Evolutionary conservation across 2,329 filamentous ascomycete species (phyloP), one percentile per base, ranked within the genome.

Genomic region (Daldinia sp.): DNA sequence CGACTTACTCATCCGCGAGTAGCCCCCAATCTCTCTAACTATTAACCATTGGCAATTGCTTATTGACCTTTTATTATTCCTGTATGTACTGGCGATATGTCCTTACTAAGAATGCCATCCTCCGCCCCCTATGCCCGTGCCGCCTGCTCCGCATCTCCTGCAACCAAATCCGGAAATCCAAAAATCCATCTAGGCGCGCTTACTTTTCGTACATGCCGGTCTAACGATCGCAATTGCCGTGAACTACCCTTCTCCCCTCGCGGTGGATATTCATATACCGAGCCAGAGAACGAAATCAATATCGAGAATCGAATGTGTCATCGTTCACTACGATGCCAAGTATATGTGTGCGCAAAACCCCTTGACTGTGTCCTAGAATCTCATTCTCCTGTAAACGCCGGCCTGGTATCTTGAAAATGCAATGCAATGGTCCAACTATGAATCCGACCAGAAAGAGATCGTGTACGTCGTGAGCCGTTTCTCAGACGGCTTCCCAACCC

Each of bases 371-470:
- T 74, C 70, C 66, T 66, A 50, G 60, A 70, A 68, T 66, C 53
- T 69, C 65, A 61, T 68, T 72, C 67, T 72, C 71, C 75, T 73
- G 56, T 68, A 75, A 83, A 83, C 81, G 80, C 81, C 81, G 70
- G 77, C 78, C 77, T 83, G 82, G 81, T 83, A 83, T 83, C 80
- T 81, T 75, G 75, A 67, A 78, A 80, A 81, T 78, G 77, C 78
- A 78, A 79, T 80, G 78, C 79, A 76, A 76, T 77, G 78, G 76
- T 71, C 76, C 75, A 76, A 74, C 74, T 71, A 55, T 69, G 69
- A 72, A 67, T 57, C 55, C 61, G 67, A 60, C 66, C 69, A 54
- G 51, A 72, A 70, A 74, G 73, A 65, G 55, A 28, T 78, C 78
- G 76, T 80, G 74, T 79, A 67, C 76, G 73, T 80, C 76, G 71